phyloP scores from a whole-genome alignment of 2,329 filamentous ascomycete genomes.

The Ophiostoma piceae region DNA sequence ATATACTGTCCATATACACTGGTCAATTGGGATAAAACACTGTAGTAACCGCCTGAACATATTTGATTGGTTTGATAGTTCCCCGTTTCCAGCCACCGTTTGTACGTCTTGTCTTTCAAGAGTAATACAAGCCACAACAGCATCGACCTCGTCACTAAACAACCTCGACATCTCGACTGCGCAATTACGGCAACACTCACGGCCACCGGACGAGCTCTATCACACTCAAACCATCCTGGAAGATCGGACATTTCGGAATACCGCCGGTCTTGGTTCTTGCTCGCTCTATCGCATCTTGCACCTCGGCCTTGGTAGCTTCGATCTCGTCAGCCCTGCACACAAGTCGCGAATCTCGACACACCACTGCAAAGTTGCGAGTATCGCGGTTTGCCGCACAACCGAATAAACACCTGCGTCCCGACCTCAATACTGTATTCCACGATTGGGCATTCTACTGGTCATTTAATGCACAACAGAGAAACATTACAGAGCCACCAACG shows the following conservation, averaged over 20 bases:
- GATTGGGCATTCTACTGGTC: background rate
- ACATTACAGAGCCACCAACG: background rate
- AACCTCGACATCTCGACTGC: background rate
- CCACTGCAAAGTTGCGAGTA: background rate
- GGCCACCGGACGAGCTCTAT: background rate
- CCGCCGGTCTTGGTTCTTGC: background rate
- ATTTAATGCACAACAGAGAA: background rate
- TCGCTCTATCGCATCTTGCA: background rate
- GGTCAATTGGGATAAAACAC: background rate
- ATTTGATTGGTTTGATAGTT: background rate
- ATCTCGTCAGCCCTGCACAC: background rate
- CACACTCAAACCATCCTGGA: background rate
- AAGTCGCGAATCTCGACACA: background rate
- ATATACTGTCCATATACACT: background rate
- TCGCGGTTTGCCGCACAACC: background rate
- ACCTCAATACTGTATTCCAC: background rate
- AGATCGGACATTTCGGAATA: background rate
- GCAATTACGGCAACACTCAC: background rate
- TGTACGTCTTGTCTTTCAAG: background rate
- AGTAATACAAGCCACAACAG: background rate
- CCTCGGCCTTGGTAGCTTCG: background rate
- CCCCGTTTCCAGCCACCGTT: constrained; percentile 5
- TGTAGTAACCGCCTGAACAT: background rate
- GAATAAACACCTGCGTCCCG: background rate
- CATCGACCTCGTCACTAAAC: background rate